A percentile compares a stretch with the other conserved stretches of the same genome.
Conservation (phyloP, 2,329 filamentous ascomycete genomes). For the Passalora sequoiae region DNA sequence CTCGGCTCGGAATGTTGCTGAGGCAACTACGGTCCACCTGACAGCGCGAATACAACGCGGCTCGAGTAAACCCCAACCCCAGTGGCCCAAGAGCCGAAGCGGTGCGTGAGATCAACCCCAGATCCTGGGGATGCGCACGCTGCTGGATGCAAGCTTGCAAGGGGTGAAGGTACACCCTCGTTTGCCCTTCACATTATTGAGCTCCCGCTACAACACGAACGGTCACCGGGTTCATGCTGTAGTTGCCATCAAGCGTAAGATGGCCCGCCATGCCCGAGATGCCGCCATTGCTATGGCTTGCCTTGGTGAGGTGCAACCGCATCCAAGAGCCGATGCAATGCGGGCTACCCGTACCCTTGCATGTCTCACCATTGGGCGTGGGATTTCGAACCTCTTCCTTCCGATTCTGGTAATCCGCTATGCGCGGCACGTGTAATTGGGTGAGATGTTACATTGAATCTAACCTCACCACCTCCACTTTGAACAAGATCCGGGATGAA, state of each 20-base stretch:
- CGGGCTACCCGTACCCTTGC: not conserved
- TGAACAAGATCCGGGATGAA: too few relatives aligned
- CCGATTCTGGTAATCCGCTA: not conserved
- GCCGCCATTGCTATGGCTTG: conserved; percentile 3
- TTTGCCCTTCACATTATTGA: not conserved
- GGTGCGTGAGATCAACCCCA: not conserved
- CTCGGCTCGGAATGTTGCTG: not conserved
- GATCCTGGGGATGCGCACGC: conserved; percentile 3
- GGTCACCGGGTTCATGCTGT: not conserved
- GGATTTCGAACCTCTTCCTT: not conserved
- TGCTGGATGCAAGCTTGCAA: not conserved
- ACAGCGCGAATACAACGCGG: not conserved
- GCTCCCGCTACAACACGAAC: not conserved
- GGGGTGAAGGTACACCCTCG: not conserved
- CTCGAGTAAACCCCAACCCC: not conserved
- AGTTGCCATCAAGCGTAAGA: not conserved
- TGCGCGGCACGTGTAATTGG: not conserved
- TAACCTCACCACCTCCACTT: not conserved
- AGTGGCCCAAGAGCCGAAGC: not conserved
- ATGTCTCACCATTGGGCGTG: too few relatives aligned
- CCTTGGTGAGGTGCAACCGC: not conserved
- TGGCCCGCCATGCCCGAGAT: conserved; percentile 2
- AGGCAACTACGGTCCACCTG: not conserved
- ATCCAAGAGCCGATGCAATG: not conserved
- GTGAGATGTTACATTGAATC: not conserved